phyloP scores from a whole-genome alignment of 176 grass and related monocot genomes.

The Oryza officinalis region DNA sequence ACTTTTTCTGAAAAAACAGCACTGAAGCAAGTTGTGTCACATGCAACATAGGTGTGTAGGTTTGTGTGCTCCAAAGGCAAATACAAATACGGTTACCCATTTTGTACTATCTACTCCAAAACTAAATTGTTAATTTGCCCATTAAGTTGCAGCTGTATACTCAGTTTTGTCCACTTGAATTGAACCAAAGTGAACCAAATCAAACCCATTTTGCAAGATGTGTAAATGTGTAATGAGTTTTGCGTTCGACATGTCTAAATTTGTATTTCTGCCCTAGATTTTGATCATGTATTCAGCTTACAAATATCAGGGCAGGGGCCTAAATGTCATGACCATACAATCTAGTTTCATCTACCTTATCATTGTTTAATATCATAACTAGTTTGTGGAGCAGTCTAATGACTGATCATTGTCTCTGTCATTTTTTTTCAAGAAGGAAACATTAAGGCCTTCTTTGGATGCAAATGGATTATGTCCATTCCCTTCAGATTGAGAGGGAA shows the following conservation, averaged over 20 bases:
- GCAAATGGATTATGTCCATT: not conserved
- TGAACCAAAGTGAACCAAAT: not conserved
- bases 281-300: not conserved
- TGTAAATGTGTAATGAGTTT: not conserved
- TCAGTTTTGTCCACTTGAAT: constrained; percentile 9
- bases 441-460: not conserved
- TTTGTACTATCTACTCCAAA: not conserved
- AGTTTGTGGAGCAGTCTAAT: not conserved
- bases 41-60: not conserved
- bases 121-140: not conserved
- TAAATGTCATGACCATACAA: not conserved
- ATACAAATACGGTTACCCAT: not conserved
- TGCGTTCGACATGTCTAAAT: not conserved
- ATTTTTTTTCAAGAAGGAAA: not conserved
- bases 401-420: not conserved
- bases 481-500: not conserved
- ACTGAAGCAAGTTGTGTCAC: not conserved
- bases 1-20: not conserved
- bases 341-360: not conserved
- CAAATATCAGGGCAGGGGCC: not conserved
- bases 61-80: not conserved
- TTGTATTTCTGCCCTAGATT: not conserved
- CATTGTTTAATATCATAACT: not conserved
- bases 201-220: not conserved
- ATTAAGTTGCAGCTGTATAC: not conserved